Base-by-base conservation (phyloP, 2,329 filamentous ascomycete species). In the Colletotrichum sp. region DNA sequence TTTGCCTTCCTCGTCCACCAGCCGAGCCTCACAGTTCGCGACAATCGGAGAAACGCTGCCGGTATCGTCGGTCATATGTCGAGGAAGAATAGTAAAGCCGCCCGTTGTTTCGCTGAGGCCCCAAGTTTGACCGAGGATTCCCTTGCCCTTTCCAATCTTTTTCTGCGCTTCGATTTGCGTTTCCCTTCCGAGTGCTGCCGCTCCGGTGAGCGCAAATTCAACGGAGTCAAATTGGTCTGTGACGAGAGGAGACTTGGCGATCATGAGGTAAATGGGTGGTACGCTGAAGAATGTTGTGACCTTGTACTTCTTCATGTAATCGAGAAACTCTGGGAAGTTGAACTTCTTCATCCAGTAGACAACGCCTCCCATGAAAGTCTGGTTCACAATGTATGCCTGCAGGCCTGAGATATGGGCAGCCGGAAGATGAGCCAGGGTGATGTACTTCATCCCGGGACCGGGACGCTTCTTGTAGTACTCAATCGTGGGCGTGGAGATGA, bases 291-390 rank as follows among this genome's bases (percentile, higher is more conserved):
- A 89, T 67, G 81, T 84, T 0, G 90, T 92, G 76, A 92, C 87
- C 13, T 82, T 81, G 79, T 90, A 88, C 65, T 86, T 85, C 57
- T 86, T 86, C 78, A 85, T 87, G 81, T 92, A 88, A 52, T 84
- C 82, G 68, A 93, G 85, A 80, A 93, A 92, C 49, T 88, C 84
- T 3, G 82, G 80, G 75, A 92, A 91, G 76, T 91, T 87, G 80
- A 93, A 93, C 55, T 85, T 86, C 6, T 87, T 84, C 92, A 93
- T 93, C 92, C 92, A 93, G 85, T 91, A 93, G 4, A 90, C 86
- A 1, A 85, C 82, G 5, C 87, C 87, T 36, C 86, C 89, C 49
- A 86, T 81, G 74, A 87, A 88, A 12, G 83, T 80, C 1, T 81
- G 79, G 57, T 85, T 84, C 63, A 88, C 78, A 15, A 89, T 82